These are phyloP conservation scores for Calonectria naviculata DNA, from an alignment of 2,329 filamentous ascomycete genomes.

Conservation along the genomic window DNA sequence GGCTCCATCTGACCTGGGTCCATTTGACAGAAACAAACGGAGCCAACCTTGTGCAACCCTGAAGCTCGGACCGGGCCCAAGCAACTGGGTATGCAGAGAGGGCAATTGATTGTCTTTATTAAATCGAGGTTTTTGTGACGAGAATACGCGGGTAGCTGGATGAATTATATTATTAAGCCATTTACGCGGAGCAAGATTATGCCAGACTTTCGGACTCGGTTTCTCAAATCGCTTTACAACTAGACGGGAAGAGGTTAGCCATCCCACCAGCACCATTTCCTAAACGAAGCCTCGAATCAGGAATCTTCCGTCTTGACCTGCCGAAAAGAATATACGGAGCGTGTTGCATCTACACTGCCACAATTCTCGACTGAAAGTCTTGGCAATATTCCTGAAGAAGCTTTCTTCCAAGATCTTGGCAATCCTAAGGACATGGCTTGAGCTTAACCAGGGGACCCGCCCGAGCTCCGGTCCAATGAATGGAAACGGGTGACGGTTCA, in stretches of 20 bases:
- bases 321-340: neutral
- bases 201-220: neutral
- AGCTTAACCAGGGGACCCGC: neutral
- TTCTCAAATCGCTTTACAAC: too few relatives aligned
- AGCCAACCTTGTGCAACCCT: conserved; percentile 41
- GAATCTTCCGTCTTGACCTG: neutral
- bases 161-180: too few relatives aligned
- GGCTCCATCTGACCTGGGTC: conserved; percentile 47
- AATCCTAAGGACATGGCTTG: neutral
- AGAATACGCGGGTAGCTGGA: neutral
- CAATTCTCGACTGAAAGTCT: neutral
- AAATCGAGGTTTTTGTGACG: neutral
- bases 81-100: conserved; percentile 18
- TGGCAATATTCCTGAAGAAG: neutral
- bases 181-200: neutral
- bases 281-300: neutral
- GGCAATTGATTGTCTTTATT: conserved; percentile 54
- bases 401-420: neutral
- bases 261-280: too few relatives aligned
- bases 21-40: conserved; percentile 55
- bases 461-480: neutral
- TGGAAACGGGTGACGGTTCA: neutral
- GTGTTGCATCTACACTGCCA: neutral
- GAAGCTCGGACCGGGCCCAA: neutral
- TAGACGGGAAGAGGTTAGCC: too few relatives aligned